These are phyloP conservation scores for Entomortierella lignicola DNA, from an alignment of 192 early-diverging fungal genomes.

Conservation along the genomic window DNA sequence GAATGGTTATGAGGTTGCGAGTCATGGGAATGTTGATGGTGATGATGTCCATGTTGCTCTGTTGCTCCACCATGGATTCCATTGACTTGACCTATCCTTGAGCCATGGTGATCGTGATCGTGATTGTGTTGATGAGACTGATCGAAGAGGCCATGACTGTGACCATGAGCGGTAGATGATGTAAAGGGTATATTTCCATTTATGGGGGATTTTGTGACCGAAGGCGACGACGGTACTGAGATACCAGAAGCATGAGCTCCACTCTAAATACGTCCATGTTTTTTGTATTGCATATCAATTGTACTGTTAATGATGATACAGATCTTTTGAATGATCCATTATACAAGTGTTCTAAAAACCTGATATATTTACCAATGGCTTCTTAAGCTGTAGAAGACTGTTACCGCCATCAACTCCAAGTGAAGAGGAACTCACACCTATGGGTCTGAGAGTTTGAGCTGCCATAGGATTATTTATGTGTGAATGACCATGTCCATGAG, in stretches of 20 bases:
- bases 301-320: too few relatives aligned
- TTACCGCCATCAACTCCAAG: conserved; percentile 9
- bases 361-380: conserved; percentile 22
- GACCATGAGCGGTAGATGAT: conserved; percentile 28
- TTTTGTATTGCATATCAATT: background rate
- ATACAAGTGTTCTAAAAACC: background rate
- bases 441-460: conserved; percentile 15
- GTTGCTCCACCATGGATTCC: background rate
- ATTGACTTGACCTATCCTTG: conserved; percentile 15
- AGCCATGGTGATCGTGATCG: conserved; percentile 16
- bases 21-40: background rate
- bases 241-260: conserved; percentile 7
- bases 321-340: too few relatives aligned
- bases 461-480: conserved; percentile 2
- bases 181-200: conserved; percentile 51
- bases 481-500: conserved; percentile 14
- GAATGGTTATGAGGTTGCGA: conserved; percentile 25
- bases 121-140: conserved; percentile 16
- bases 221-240: conserved; percentile 4
- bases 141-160: conserved; percentile 29
- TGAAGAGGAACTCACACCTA: conserved; percentile 13
- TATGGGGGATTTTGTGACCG: conserved; percentile 9
- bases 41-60: background rate
- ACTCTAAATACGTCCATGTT: background rate
- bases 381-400: conserved; percentile 23